Conservation (phyloP, 2,329 filamentous ascomycete genomes). For the Leptographium procerum region DNA sequence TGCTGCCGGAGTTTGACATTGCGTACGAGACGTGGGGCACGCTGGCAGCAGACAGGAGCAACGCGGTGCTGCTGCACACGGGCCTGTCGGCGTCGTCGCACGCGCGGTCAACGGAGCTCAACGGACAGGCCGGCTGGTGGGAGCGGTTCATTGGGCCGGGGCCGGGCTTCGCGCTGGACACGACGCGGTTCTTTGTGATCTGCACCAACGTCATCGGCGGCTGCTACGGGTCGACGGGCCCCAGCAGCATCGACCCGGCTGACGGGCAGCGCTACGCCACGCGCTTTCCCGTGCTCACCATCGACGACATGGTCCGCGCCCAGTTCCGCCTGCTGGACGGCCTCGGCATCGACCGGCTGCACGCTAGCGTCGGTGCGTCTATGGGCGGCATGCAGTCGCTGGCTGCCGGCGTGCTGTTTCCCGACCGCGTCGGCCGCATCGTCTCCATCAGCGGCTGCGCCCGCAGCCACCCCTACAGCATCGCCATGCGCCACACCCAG, state of each 20-base stretch:
- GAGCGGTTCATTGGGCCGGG: constrained; percentile 95
- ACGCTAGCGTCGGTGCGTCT: constrained; percentile 87
- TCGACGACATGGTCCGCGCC: constrained; percentile 95
- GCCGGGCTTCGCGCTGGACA: constrained; percentile 73
- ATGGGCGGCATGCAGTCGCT: constrained; percentile 99
- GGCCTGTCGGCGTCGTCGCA: constrained; percentile 95
- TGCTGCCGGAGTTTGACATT: constrained; percentile 78
- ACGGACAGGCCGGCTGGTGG: constrained; percentile 93
- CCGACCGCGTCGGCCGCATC: constrained; percentile 68
- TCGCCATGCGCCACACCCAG: constrained; percentile 97
- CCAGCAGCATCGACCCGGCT: constrained; percentile 75
- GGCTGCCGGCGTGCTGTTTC: constrained; percentile 74
- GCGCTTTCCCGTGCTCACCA: constrained; percentile 85
- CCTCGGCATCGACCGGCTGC: constrained; percentile 65
- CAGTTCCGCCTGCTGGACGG: constrained; percentile 82
- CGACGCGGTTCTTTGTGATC: constrained; percentile 81
- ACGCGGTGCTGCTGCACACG: constrained; percentile 86
- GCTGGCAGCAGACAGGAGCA: constrained; percentile 69
- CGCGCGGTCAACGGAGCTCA: constrained; percentile 79
- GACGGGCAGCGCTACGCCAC: constrained; percentile 87
- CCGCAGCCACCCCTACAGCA: constrained; percentile 90
- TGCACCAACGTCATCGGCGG: constrained; percentile 96
- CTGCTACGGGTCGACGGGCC: constrained; percentile 91
- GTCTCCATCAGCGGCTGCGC: constrained; percentile 90
- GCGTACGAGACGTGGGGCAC: constrained; percentile 90